Base-by-base conservation (phyloP, 2,329 filamentous ascomycete species). In the Penicillium sp. region DNA sequence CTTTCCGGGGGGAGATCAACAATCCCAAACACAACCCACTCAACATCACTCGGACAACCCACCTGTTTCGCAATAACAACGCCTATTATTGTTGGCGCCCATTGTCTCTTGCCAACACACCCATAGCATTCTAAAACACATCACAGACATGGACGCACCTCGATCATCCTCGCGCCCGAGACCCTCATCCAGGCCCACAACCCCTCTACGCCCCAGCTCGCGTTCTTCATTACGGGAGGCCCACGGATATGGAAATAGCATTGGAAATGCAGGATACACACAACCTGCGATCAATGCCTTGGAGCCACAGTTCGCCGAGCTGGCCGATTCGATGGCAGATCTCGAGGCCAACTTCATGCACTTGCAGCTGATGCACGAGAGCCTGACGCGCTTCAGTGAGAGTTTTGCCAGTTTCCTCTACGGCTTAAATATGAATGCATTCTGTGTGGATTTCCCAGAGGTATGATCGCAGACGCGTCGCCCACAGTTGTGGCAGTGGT, bases 341-440 rank as follows among this genome's bases (percentile, higher is more conserved):
- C 84, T 99, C 10, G 94, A 99, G 79, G 91, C 92, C 60, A 97
- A 99, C 75, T 92, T 97, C 80, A 91, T 96, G 88, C 92, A 97
- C 73, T 87, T 99, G 65, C 93, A 97, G 75, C 80, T 97, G 62
- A 96, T 99, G 88, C 92, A 99, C 71, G 93, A 97, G 79, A 96
- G 91, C 69, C 77, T 99, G 65, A 86, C 91, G 25, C 86, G 94
- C 27, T 99, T 99, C 76, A 93, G 89, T 75, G 94, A 99, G 81
- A 96, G 90, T 70, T 99, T 99, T 75, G 92, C 92, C 1, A 91
- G 89, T 66, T 97, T 99, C 69, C 78, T 99, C 45, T 99, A 97
- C 69, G 94, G 94, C 2, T 76, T 99, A 73, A 97, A 97, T 72
- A 97, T 99, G 93, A 97, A 97, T 75, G 94, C 94, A 1, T 99